These are phyloP conservation scores for Pistacia vera DNA, from an alignment of 345 rosid genomes.

Conservation along the genomic window DNA sequence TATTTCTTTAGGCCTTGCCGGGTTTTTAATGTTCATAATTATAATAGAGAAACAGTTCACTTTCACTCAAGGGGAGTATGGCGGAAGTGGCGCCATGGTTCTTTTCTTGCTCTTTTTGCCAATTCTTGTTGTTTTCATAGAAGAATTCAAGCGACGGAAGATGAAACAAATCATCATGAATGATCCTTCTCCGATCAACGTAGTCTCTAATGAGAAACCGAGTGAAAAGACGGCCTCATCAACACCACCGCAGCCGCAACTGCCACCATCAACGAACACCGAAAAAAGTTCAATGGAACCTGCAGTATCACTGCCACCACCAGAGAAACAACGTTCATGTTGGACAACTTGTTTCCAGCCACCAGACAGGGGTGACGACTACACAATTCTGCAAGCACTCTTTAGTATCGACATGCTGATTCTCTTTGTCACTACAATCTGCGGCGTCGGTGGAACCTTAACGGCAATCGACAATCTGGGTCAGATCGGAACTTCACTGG, in stretches of 20 bases:
- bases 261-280: background rate
- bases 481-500: constrained; percentile 59
- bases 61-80: constrained; percentile 45
- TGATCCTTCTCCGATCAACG: constrained; percentile 33
- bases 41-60: constrained; percentile 34
- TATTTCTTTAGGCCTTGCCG: constrained; percentile 60
- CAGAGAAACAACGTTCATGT: constrained; percentile 38
- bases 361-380: constrained; percentile 65
- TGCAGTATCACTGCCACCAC: background rate
- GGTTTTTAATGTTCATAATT: constrained; percentile 55
- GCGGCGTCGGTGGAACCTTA: constrained; percentile 64
- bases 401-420: constrained; percentile 57
- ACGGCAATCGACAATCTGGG: constrained; percentile 69
- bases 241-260: background rate
- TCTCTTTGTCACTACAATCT: constrained; percentile 55
- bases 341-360: constrained; percentile 51
- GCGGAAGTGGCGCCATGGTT: constrained; percentile 47
- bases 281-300: background rate
- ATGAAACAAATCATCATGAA: constrained; percentile 32
- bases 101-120: constrained; percentile 58
- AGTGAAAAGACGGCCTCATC: background rate
- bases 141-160: constrained; percentile 51
- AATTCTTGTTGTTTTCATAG: constrained; percentile 39
- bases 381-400: constrained; percentile 62
- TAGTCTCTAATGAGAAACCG: constrained; percentile 34